A percentile compares a stretch with the other conserved stretches of the same genome.
phyloP scores from a whole-genome alignment of 768 basidiomycete genomes.

The Lenzites betulinus region DNA sequence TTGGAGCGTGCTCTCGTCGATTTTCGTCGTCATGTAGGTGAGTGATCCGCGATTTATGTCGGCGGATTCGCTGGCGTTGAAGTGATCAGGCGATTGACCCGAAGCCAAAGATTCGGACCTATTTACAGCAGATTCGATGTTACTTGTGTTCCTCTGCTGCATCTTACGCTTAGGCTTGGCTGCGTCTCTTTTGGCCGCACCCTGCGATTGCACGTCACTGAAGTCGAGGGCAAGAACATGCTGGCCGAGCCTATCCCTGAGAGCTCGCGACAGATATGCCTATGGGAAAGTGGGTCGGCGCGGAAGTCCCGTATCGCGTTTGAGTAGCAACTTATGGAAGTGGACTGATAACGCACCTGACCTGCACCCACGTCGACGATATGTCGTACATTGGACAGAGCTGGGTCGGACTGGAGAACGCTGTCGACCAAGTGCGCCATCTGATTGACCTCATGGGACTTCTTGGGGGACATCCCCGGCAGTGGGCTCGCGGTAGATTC shows the following conservation, averaged over 20 bases:
- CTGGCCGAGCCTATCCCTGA: conserved; percentile 35
- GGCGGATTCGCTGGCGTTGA: background rate
- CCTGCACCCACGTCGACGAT: conserved; percentile 78
- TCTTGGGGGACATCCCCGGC: conserved; percentile 74
- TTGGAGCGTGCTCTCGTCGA: conserved; percentile 51
- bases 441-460: conserved; percentile 66
- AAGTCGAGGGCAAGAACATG: conserved; percentile 71
- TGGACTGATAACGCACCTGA: conserved; percentile 43
- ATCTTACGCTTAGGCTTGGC: conserved; percentile 15
- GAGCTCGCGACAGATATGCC: conserved; percentile 64
- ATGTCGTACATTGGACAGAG: conserved; percentile 34
- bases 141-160: background rate
- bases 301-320: background rate
- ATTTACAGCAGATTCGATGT: conserved; percentile 14
- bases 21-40: conserved; percentile 56
- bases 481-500: background rate
- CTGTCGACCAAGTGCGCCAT: conserved; percentile 58
- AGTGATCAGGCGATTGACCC: too few species aligned
- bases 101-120: too few species aligned
- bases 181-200: conserved; percentile 45
- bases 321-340: background rate
- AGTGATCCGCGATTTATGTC: conserved; percentile 32
- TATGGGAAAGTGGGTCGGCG: conserved; percentile 26
- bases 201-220: conserved; percentile 57
- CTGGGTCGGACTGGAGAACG: conserved; percentile 35